Base-by-base conservation (phyloP, 306 rosid genomes). In the Vigna mungo region DNA sequence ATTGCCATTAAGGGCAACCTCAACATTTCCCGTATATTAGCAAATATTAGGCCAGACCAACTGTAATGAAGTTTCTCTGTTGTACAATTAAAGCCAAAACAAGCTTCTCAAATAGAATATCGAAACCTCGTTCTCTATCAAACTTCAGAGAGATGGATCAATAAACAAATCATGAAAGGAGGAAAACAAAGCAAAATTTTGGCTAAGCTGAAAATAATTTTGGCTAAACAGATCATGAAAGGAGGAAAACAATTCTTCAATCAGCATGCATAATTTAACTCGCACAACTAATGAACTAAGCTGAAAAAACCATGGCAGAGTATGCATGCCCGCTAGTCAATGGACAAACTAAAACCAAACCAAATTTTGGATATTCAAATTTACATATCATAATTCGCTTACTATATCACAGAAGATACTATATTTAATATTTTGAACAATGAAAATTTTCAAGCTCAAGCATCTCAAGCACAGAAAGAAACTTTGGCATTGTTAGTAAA, bases 11-110 rank as follows among this genome's bases (percentile, higher is more conserved):
- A n/a, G n/a, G n/a, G n/a, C n/a, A n/a, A n/a, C n/a, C n/a, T n/a
- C n/a, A n/a, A n/a, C n/a, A n/a, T n/a, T n/a, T n/a, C n/a, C n/a
- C n/a, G n/a, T n/a, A n/a, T n/a, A n/a, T n/a, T n/a, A n/a, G n/a
- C n/a, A n/a, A n/a, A n/a, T n/a, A n/a, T n/a, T n/a, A n/a, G n/a
- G n/a, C n/a, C n/a, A n/a, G n/a, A n/a, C n/a, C n/a, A n/a, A n/a
- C n/a, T n/a, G n/a, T n/a, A n/a, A n/a, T n/a, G n/a, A n/a, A n/a
- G n/a, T n/a, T 85, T 83, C 80, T 90, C 97, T 47, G 91, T 97
- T 93, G 91, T 61, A 71, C 75, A 44, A 74, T 64, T 63, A 73
- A 83, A 58, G 51, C n/a, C 74, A 78, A 48, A 84, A 41, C 75
- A 72, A 77, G 71, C 60, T 63, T 71, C 47, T 73, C 44, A 82